Conservation (phyloP, 1,284 basidiomycete species). For the Cerioporus squamosus region DNA sequence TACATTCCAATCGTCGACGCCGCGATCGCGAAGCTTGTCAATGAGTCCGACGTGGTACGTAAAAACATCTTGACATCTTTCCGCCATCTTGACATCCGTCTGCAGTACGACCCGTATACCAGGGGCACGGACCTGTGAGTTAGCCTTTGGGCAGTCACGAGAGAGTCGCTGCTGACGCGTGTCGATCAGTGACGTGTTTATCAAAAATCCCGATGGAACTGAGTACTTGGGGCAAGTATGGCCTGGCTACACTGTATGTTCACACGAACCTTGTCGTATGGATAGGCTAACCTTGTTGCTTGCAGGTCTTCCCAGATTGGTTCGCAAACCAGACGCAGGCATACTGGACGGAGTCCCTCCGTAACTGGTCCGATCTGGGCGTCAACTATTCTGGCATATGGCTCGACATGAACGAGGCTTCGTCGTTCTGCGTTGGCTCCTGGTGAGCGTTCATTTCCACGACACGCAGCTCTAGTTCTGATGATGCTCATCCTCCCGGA, state of each 20-base stretch:
- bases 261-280: background rate
- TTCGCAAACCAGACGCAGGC: constrained; percentile 58
- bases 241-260: constrained; percentile 53
- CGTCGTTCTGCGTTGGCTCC: constrained; percentile 67
- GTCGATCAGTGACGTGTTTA: constrained; percentile 54
- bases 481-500: constrained; percentile 48
- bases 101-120: constrained; percentile 51
- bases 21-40: constrained; percentile 39
- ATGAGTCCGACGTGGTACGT: constrained; percentile 43
- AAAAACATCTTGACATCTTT: constrained; percentile 11
- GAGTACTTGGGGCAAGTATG: constrained; percentile 72
- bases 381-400: constrained; percentile 72
- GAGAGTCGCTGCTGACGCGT: background rate
- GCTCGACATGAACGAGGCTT: constrained; percentile 81
- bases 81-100: constrained; percentile 17
- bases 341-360: constrained; percentile 34
- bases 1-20: constrained; percentile 46
- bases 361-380: constrained; percentile 62
- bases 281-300: background rate
- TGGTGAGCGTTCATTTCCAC: constrained; percentile 50
- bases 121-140: constrained; percentile 45
- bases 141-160: background rate
- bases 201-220: constrained; percentile 70
- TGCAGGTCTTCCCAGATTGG: constrained; percentile 68
- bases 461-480: too few relatives aligned